phyloP scores from a whole-genome alignment of 352 stramenopile genomes.

The Peronospora farinosa region DNA sequence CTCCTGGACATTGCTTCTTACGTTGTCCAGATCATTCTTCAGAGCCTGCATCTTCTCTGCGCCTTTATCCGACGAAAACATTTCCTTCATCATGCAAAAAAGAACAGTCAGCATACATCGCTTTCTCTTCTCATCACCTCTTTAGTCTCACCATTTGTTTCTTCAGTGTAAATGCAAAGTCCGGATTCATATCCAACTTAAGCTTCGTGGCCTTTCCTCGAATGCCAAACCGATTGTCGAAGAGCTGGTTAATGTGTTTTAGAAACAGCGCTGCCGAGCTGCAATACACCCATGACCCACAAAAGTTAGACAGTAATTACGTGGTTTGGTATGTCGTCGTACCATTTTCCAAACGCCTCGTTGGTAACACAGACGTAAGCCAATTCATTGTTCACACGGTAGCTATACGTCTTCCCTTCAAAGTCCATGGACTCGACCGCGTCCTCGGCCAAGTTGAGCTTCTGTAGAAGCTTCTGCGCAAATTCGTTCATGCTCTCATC shows the following conservation, averaged over 20 bases:
- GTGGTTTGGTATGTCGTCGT: not conserved
- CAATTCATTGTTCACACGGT: constrained; percentile 78
- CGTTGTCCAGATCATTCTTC: constrained; percentile 73
- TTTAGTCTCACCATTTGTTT: constrained; percentile 64
- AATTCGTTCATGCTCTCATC: constrained; percentile 86
- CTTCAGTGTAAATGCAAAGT: constrained; percentile 78
- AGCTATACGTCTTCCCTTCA: constrained; percentile 81
- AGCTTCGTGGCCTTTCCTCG: constrained; percentile 84
- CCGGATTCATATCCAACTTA: constrained; percentile 81
- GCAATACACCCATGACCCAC: not conserved
- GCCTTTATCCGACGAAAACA: constrained; percentile 66
- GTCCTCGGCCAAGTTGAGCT: constrained; percentile 67
- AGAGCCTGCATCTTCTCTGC: constrained; percentile 72
- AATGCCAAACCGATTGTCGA: constrained; percentile 82
- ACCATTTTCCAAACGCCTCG: constrained; percentile 75
- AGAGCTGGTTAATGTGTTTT: constrained; percentile 81
- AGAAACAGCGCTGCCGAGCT: constrained; percentile 79
- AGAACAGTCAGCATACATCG: constrained; percentile 6
- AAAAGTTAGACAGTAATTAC: constrained; percentile 2
- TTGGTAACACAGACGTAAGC: constrained; percentile 83
- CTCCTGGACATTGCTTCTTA: constrained; percentile 74
- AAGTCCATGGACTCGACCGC: constrained; percentile 78
- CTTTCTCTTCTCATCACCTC: not conserved
- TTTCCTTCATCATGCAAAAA: constrained; percentile 38
- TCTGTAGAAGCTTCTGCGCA: constrained; percentile 80